Evolutionary conservation across 2,329 filamentous ascomycete genomes (phyloP).

Genomic region (Lasiodiplodia gonubiensis): DNA sequence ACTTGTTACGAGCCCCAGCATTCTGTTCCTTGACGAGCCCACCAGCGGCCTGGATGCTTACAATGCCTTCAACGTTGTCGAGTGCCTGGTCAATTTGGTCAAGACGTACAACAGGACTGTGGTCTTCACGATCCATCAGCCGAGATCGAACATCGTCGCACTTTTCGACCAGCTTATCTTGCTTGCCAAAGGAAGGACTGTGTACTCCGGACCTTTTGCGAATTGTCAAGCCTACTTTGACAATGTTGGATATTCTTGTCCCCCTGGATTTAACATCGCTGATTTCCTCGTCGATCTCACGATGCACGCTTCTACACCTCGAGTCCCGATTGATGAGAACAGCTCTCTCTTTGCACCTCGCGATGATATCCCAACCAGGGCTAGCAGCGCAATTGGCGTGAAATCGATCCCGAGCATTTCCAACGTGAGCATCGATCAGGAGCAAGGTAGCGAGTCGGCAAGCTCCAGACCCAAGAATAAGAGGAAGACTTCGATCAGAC

Average conservation of each 20-base stretch:
- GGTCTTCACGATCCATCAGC: constrained; percentile 98
- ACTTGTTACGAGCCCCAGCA: constrained; percentile 94
- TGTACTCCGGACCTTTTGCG: constrained; percentile 90
- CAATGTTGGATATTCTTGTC: constrained; percentile 87
- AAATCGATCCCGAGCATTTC: constrained; percentile 90
- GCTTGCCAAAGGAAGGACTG: constrained; percentile 83
- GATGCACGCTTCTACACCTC: constrained; percentile 81
- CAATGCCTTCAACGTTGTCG: constrained; percentile 97
- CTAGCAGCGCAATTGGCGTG: constrained; percentile 84
- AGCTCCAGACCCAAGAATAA: constrained; percentile 70
- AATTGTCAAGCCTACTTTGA: constrained; percentile 94
- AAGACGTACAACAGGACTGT: constrained; percentile 97
- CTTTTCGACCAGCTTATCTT: constrained; percentile 94
- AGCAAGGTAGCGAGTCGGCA: constrained; percentile 62
- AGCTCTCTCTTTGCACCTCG: constrained; percentile 64
- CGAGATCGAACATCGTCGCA: constrained; percentile 96
- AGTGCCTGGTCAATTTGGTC: constrained; percentile 91
- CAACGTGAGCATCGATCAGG: constrained; percentile 66
- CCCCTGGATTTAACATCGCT: constrained; percentile 97
- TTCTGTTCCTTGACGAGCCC: constrained; percentile 95
- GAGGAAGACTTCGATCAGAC: constrained; percentile 79
- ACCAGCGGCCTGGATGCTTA: constrained; percentile 95
- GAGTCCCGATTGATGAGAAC: constrained; percentile 61
- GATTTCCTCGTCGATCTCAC: constrained; percentile 97
- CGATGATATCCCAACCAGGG: constrained; percentile 72